Evolutionary conservation across 768 basidiomycete species (phyloP).

Genomic region (Pulveroboletus sp.): DNA sequence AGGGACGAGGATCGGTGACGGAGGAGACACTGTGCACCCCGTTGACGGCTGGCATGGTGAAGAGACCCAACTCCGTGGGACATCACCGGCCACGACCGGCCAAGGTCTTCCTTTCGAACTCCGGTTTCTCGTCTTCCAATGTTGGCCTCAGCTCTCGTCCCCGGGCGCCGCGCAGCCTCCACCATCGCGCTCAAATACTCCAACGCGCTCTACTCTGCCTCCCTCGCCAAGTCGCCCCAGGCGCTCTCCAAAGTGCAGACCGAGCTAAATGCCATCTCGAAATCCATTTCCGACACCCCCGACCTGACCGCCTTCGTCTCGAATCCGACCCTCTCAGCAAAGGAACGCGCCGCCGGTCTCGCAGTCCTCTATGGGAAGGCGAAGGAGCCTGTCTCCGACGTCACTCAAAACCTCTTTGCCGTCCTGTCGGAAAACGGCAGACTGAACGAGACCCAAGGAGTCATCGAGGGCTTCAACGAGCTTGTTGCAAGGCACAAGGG

Average conservation of each 20-base stretch:
- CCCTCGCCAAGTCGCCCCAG: conserved; percentile 78
- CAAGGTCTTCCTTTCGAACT: not conserved
- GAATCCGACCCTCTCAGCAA: conserved; percentile 87
- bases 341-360: conserved; percentile 71
- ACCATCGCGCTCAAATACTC: conserved; percentile 81
- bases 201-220: conserved; percentile 75
- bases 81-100: conserved; percentile 7
- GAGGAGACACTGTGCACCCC: conserved; percentile 11
- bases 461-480: conserved; percentile 88
- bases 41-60: conserved; percentile 32
- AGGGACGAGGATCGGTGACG: conserved; percentile 31
- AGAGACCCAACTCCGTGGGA: conserved; percentile 6
- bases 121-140: conserved; percentile 37
- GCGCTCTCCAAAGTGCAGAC: conserved; percentile 81
- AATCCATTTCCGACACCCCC: conserved; percentile 61
- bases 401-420: conserved; percentile 87
- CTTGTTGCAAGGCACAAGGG: conserved; percentile 87
- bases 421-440: conserved; percentile 94
- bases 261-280: conserved; percentile 71
- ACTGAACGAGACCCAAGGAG: conserved; percentile 75
- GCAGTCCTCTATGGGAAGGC: conserved; percentile 61
- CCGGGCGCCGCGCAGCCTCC: conserved; percentile 66
- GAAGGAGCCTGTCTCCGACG: conserved; percentile 73
- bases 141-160: conserved; percentile 54
- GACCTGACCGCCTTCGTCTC: conserved; percentile 68